Conservation (phyloP, 148 eudicot genomes). For the Gaultheria prostrata region DNA sequence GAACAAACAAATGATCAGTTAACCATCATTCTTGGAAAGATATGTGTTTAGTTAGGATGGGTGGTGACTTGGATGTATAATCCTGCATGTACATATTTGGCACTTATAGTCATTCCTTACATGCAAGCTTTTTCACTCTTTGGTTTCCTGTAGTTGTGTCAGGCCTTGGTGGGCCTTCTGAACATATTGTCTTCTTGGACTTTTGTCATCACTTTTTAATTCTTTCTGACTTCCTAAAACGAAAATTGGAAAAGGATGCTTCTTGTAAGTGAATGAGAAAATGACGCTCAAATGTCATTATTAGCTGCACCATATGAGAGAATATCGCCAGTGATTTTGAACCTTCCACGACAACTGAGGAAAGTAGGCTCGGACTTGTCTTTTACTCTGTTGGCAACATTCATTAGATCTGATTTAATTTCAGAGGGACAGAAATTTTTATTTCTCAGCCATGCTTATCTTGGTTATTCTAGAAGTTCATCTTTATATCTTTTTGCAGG, state of each 20-base stretch:
- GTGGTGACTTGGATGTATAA: not conserved
- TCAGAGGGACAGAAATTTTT: no score
- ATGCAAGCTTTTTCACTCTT: not conserved
- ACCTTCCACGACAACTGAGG: no score
- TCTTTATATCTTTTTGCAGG: slow-evolving; percentile 49
- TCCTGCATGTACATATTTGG: not conserved
- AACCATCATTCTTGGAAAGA: not conserved
- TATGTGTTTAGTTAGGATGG: not conserved
- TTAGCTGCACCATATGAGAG: not conserved
- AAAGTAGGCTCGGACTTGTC: no score
- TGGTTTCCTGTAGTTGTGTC: not conserved
- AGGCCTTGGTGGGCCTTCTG: not conserved
- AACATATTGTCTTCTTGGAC: not conserved
- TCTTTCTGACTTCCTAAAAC: not conserved
- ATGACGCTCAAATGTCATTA: no score
- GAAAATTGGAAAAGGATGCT: not conserved
- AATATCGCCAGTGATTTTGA: not conserved
- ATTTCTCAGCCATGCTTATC: no score
- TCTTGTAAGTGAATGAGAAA: not conserved
- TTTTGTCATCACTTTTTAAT: not conserved
- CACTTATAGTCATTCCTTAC: not conserved
- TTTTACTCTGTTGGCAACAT: no score
- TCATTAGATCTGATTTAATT: no score
- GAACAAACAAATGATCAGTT: not conserved
- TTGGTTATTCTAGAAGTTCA: no score